phyloP scores from a whole-genome alignment of 2,329 filamentous ascomycete genomes.

The Apiospora arundinis region DNA sequence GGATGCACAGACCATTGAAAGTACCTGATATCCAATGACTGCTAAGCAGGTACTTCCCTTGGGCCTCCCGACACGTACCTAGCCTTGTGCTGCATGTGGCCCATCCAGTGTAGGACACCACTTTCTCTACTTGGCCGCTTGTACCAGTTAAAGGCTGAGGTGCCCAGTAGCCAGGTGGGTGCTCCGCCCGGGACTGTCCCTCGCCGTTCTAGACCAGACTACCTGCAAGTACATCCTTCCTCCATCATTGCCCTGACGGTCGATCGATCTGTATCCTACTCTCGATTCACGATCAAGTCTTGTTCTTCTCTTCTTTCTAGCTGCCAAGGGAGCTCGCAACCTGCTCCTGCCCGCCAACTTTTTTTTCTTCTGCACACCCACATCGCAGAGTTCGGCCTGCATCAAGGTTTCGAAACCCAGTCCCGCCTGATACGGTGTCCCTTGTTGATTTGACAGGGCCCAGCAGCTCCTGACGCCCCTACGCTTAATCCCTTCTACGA shows the following conservation, averaged over 20 bases:
- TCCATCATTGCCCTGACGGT: slow-evolving; percentile 8
- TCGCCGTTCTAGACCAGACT: slow-evolving; percentile 10
- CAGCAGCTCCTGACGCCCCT: not conserved
- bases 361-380: not conserved
- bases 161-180: not conserved
- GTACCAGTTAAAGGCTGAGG: not conserved
- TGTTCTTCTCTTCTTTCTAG: not conserved
- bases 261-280: slow-evolving; percentile 18
- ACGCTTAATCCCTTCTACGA: not conserved
- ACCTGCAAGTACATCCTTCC: slow-evolving; percentile 8
- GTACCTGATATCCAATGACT: not conserved
- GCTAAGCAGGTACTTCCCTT: not conserved
- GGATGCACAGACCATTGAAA: not conserved
- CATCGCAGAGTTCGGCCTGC: not conserved
- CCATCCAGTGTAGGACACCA: not conserved
- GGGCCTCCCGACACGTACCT: not conserved
- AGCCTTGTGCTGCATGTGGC: not conserved
- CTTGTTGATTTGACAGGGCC: slow-evolving; percentile 6
- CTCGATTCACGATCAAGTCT: slow-evolving; percentile 16
- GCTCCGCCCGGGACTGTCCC: slow-evolving; percentile 15
- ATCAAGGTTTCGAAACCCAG: not conserved
- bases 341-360: not conserved
- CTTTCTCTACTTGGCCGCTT: not conserved
- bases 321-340: slow-evolving; percentile 12
- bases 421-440: not conserved